phyloP scores from a whole-genome alignment of 306 rosid genomes.

The Quercus suber region DNA sequence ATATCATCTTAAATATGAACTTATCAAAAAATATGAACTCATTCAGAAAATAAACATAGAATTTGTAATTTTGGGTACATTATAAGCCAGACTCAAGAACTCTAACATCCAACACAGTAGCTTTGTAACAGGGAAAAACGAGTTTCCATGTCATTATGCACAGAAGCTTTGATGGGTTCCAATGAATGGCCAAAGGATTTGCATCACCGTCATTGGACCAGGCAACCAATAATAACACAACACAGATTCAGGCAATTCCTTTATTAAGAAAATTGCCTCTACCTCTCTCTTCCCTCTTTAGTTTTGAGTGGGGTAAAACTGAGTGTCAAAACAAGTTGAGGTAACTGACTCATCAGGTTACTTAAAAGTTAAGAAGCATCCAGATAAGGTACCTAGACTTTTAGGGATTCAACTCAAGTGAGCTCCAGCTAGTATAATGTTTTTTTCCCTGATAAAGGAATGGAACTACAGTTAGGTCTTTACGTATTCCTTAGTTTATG shows the following conservation, averaged over 20 bases:
- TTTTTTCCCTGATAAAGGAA: background rate
- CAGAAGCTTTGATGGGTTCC: background rate
- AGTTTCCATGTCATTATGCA: background rate
- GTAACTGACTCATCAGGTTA: conserved; percentile 1
- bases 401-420: background rate
- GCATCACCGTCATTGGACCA: background rate
- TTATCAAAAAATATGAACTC: too few species aligned
- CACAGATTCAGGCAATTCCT: background rate
- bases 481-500: background rate
- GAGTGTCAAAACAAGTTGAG: conserved; percentile 3
- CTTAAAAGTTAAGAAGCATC: conserved; percentile 1
- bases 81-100: background rate
- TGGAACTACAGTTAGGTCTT: background rate
- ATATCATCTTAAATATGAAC: background rate
- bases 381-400: background rate
- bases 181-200: background rate
- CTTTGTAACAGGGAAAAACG: background rate
- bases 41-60: background rate
- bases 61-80: background rate
- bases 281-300: background rate
- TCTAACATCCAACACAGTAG: background rate
- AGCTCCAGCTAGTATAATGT: background rate
- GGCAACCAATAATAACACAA: background rate
- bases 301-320: background rate
- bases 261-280: background rate